Conservation (phyloP, 2,329 filamentous ascomycete species). For the Colletotrichum phormii region DNA sequence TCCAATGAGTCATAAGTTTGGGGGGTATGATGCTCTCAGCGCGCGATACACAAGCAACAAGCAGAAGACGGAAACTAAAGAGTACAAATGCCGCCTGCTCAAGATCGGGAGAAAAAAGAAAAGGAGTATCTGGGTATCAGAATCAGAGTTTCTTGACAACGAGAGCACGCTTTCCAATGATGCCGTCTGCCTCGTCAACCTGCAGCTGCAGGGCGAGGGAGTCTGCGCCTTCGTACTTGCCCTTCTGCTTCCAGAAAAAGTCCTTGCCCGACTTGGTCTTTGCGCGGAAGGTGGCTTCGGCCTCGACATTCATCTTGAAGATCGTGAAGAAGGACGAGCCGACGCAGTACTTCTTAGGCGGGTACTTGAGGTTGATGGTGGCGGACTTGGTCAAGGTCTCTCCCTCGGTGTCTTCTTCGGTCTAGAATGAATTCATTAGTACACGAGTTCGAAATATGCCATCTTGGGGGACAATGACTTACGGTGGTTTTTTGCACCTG, state of each 20-base stretch:
- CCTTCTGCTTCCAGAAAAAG: constrained; percentile 33
- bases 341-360: constrained; percentile 35
- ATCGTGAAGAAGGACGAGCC: constrained; percentile 35
- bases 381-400: constrained; percentile 31
- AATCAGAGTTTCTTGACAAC: background rate
- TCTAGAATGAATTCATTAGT: background rate
- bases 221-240: constrained; percentile 31
- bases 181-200: constrained; percentile 31
- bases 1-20: background rate
- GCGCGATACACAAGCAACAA: background rate
- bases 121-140: background rate
- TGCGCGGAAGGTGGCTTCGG: constrained; percentile 34
- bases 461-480: background rate
- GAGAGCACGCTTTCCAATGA: background rate
- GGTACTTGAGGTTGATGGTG: constrained; percentile 36
- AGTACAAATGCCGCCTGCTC: background rate
- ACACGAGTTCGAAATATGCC: background rate
- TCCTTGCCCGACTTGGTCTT: constrained; percentile 28
- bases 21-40: background rate
- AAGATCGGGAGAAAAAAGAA: background rate
- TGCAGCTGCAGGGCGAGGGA: constrained; percentile 33
- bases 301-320: constrained; percentile 37
- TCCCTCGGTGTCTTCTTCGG: constrained; percentile 13
- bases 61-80: background rate
- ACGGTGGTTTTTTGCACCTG: constrained; percentile 20